phyloP scores from a whole-genome alignment of 2,329 filamentous ascomycete genomes.

The Stemphylium beticola region DNA sequence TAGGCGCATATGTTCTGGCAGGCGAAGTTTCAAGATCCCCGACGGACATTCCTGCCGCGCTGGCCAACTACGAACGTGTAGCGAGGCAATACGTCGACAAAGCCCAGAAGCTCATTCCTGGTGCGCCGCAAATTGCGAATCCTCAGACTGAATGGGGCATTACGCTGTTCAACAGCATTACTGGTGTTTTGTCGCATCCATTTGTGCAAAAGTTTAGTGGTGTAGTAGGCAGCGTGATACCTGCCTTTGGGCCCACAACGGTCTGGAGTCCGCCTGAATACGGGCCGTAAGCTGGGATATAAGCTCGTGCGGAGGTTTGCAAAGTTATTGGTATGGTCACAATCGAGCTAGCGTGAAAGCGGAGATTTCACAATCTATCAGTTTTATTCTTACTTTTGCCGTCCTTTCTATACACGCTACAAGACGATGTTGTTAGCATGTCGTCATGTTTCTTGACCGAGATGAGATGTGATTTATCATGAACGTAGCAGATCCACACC shows the following conservation, averaged over 20 bases:
- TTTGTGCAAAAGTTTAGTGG: conserved; percentile 17
- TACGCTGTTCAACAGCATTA: conserved; percentile 20
- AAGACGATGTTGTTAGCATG: too few relatives aligned
- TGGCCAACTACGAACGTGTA: conserved; percentile 29
- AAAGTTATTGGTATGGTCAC: too few relatives aligned
- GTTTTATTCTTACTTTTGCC: not conserved
- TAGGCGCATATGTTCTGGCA: conserved; percentile 50
- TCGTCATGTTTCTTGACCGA: too few relatives aligned
- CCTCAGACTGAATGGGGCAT: conserved; percentile 37
- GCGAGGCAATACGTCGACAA: conserved; percentile 30
- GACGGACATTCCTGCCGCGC: conserved; percentile 27
- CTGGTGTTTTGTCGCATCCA: conserved; percentile 23
- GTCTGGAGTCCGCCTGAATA: conserved; percentile 24
- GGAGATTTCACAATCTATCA: too few relatives aligned
- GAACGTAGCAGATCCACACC: conserved; percentile 60
- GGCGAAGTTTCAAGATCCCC: conserved; percentile 40
- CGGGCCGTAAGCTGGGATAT: conserved; percentile 19
- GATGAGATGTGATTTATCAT: conserved; percentile 12
- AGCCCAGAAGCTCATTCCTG: conserved; percentile 32
- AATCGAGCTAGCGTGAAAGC: too few relatives aligned
- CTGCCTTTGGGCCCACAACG: conserved; percentile 22
- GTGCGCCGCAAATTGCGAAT: conserved; percentile 31
- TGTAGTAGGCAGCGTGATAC: conserved; percentile 15
- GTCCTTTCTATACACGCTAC: too few relatives aligned
- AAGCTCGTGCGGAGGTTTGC: too few relatives aligned